A percentile compares a stretch with the other conserved stretches of the same genome.
Evolutionary conservation across 2,329 filamentous ascomycete genomes (phyloP).

Genomic region (Teratosphaeria viscida): DNA sequence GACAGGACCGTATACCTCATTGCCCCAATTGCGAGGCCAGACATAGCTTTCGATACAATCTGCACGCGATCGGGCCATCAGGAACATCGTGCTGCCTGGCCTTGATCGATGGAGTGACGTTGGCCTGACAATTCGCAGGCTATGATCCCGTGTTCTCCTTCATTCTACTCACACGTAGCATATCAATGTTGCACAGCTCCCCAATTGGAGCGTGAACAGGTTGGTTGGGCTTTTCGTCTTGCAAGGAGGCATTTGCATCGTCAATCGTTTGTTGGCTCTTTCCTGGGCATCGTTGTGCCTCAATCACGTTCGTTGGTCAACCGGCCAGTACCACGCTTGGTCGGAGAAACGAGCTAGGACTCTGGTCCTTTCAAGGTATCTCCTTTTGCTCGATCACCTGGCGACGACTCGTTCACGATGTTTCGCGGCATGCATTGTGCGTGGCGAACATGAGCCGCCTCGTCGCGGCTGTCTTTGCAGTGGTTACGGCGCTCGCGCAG

Average conservation of each 20-base stretch:
- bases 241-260: neutral
- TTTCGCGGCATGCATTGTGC: neutral
- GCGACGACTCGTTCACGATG: neutral
- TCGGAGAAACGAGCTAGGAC: neutral
- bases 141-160: neutral
- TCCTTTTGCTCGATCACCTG: neutral
- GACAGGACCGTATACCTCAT: neutral
- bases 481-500: neutral
- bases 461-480: neutral
- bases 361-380: neutral
- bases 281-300: neutral
- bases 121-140: neutral
- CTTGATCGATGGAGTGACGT: neutral
- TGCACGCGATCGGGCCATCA: neutral
- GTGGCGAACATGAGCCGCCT: neutral
- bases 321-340: neutral
- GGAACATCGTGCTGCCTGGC: neutral
- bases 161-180: neutral
- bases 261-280: neutral
- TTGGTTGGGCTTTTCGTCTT: neutral
- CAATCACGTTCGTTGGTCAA: neutral
- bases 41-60: neutral
- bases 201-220: neutral
- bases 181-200: neutral
- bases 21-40: neutral